Base-by-base conservation (phyloP, 495 filamentous ascomycete genomes). In the Pseudevernia furfuracea region DNA sequence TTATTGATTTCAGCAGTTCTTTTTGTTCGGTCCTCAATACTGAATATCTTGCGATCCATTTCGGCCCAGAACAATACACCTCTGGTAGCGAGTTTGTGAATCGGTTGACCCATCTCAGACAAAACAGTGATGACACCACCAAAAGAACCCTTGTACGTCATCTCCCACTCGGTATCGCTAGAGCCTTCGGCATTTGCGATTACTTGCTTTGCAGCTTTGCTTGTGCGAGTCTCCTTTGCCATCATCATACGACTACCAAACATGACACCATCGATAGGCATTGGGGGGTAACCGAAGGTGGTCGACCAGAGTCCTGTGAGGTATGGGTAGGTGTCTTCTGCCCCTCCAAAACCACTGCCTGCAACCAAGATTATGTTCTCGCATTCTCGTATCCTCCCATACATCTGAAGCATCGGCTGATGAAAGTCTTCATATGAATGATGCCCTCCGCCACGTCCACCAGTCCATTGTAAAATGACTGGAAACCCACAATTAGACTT, bases 391-490 rank as follows among this genome's bases (percentile, higher is more conserved):
- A 82, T 75, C 11, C 71, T 70, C 61, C 74, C 70, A 65, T 82
- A 82, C 61, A 75, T 80, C 59, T 73, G 71, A 12, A 82, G 66
- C 17, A 82, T 73, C 3, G 80, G 79, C 34, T 74, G 69, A 66
- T 82, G 79, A 68, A 82, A 82, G 61, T 82, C 80, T 67, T 82
- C 80, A 63, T 72, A 80, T 4, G 80, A 82, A 65, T 82, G 80
- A 67, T 82, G 80, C 53, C 80, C 80, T 67, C 80, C 80, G 36
- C 78, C 80, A 61, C 80, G 74, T 10, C 80, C 80, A 61, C 80
- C 80, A 21, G 80, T 82, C 80, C 80, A 82, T 66, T 82, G 80
- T 60, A 82, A 65, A 30, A 80, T 76, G 55, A 82, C 72, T 17
- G 79, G 78, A 69, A 80, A 80, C 38, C 72, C 70, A n/a, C 77